phyloP scores from a whole-genome alignment of 2,329 filamentous ascomycete genomes.

The Aspergillus luchuensis region DNA sequence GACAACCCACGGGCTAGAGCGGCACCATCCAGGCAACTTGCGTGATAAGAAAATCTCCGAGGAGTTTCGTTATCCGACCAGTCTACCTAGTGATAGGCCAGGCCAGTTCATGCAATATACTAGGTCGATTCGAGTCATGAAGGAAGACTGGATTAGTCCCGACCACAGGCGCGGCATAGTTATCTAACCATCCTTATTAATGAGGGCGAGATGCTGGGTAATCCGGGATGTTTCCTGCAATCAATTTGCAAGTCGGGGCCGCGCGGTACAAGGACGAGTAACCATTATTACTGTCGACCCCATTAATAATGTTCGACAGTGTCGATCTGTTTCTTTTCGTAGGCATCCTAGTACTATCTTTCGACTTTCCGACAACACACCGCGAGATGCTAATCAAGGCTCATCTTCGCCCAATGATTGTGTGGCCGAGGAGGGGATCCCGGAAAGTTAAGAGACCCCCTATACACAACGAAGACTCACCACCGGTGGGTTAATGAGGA shows the following conservation, averaged over 20 bases:
- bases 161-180: not conserved
- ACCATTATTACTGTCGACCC: not conserved
- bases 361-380: not conserved
- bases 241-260: not conserved
- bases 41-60: constrained; percentile 17
- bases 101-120: constrained; percentile 3
- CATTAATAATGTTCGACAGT: not conserved
- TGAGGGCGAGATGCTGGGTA: not conserved
- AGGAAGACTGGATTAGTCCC: not conserved
- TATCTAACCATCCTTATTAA: not conserved
- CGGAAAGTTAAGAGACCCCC: not conserved
- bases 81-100: not conserved
- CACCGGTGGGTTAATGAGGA: not conserved
- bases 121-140: not conserved
- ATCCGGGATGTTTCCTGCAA: not conserved
- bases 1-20: constrained; percentile 13
- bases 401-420: constrained; percentile 1
- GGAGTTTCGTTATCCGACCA: constrained; percentile 10
- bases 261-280: not conserved
- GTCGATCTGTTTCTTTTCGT: constrained; percentile 8
- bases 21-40: constrained; percentile 6
- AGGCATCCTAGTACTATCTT: not conserved
- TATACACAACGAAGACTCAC: not conserved
- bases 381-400: constrained; percentile 5
- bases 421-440: not conserved